A percentile compares a stretch with the other conserved stretches of the same genome.
phyloP scores from a whole-genome alignment of 2,329 filamentous ascomycete species.

The Aspergillus awamori region DNA sequence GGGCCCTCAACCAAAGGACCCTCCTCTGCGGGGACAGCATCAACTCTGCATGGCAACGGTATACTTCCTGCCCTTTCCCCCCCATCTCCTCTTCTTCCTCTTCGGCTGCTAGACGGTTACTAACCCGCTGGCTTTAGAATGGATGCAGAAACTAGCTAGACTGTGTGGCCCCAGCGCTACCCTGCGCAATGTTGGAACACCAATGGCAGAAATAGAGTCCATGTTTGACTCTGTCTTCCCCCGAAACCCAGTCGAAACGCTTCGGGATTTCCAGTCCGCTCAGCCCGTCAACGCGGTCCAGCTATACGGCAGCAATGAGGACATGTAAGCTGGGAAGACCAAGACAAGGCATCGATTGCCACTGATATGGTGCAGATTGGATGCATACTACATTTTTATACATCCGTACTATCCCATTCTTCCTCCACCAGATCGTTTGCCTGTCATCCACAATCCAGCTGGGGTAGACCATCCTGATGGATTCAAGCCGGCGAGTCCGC shows the following conservation, averaged over 20 bases:
- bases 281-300: conserved; percentile 35
- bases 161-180: conserved; percentile 53
- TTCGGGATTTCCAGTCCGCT: not conserved
- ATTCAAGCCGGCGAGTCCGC: conserved; percentile 28
- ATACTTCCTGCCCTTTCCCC: not conserved
- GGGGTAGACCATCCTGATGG: not conserved
- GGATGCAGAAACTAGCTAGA: conserved; percentile 20
- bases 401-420: conserved; percentile 35
- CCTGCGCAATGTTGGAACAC: conserved; percentile 51
- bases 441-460: conserved; percentile 21
- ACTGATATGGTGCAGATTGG: conserved; percentile 23
- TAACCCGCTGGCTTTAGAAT: conserved; percentile 13
- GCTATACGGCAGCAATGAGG: conserved; percentile 46
- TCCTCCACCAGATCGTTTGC: conserved; percentile 25
- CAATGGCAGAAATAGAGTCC: conserved; percentile 52
- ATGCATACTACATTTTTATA: conserved; percentile 37
- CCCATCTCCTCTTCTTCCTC: not conserved
- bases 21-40: not conserved
- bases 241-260: not conserved
- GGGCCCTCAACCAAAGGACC: not conserved
- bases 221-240: conserved; percentile 48
- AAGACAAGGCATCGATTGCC: not conserved
- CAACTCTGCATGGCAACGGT: conserved; percentile 3
- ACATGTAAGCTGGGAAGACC: conserved; percentile 41
- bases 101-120: not conserved